Percentiles rank a stretch among this genome's conserved stretches.
phyloP scores from a whole-genome alignment of 345 rosid species.

The Salix caprea region DNA sequence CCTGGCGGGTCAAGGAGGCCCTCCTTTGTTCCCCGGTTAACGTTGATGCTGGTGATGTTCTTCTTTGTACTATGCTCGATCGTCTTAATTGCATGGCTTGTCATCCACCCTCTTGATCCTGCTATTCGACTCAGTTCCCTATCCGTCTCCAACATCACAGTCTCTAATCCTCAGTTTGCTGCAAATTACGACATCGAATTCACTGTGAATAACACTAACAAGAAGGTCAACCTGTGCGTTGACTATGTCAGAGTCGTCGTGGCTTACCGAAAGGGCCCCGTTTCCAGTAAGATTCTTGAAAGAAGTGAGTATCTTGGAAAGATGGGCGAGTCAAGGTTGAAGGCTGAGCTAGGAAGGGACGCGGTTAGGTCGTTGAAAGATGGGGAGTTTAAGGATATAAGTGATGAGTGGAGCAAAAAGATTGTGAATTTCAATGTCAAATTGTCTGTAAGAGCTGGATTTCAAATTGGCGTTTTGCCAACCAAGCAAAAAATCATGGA shows the following conservation, averaged over 20 bases:
- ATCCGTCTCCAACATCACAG: constrained; percentile 17
- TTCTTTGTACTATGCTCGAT: not conserved
- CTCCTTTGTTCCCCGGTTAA: not conserved
- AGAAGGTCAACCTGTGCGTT: constrained; percentile 10
- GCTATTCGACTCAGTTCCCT: constrained; percentile 22
- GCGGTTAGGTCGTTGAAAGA: not conserved
- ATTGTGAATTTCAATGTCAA: constrained; percentile 5
- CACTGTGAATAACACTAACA: constrained; percentile 18
- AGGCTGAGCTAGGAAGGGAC: not conserved
- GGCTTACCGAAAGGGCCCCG: not conserved
- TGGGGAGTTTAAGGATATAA: constrained; percentile 4
- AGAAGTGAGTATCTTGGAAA: not conserved
- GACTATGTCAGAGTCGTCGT: not conserved
- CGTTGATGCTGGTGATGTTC: not conserved
- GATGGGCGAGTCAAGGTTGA: not conserved
- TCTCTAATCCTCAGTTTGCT: not conserved
- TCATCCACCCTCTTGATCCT: constrained; percentile 25
- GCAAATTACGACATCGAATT: constrained; percentile 13
- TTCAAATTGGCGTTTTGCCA: not conserved
- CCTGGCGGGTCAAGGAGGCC: not conserved
- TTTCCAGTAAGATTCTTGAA: not conserved
- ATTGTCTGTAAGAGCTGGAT: not conserved
- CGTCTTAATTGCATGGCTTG: constrained; percentile 19
- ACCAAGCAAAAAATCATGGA: not conserved
- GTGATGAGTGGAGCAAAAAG: constrained; percentile 22